Base-by-base conservation (phyloP, 2,329 filamentous ascomycete species). In the Beauveria sp. region DNA sequence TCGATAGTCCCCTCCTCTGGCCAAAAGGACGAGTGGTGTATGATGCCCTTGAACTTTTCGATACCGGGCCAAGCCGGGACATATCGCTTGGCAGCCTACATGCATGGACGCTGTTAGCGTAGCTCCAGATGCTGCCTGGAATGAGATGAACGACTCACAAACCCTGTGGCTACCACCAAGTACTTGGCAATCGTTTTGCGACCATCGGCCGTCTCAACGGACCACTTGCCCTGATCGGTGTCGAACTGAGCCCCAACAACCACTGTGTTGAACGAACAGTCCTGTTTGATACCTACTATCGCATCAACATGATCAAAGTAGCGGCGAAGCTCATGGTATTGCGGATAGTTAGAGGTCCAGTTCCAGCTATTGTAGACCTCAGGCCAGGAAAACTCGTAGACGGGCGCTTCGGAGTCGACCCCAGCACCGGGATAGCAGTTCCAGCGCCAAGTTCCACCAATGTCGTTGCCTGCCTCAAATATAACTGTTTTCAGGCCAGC, bases 291-390 rank as follows among this genome's bases (percentile, higher is more conserved):
- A 22, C 77, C 76, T 52, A 77, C 70, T 2, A 74, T 73, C 61
- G 79, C 79, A 62, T 83, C 82, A 40, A 83, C 77, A 60, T 83
- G 78, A n/a, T 81, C 75, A 67, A 85, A 86, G 68, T 85, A 85
- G 12, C 68, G 66, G 20, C 77, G 74, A 3, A 86, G 73, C 60
- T 86, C 78, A 26, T 73, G 66, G 22, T 75, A 77, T 38, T 69
- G 73, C 1, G 80, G 79, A 57, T 79, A 83, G 63, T 76, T 75
- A 53, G 72, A 75, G 0, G 72, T 73, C 77, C 80, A 86, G 26
- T 72, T 81, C 81, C 81, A 85, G 18, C 77, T 77, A 67, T 80
- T 72, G 63, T 69, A 77, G 3, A 75, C 70, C 60, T 77, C 74
- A 7, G 78, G 78, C 65, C 75, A 76, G 3, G 74, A 77, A 52